Conservation (phyloP, 257 asterid genomes). For the Sherardia arvensis region DNA sequence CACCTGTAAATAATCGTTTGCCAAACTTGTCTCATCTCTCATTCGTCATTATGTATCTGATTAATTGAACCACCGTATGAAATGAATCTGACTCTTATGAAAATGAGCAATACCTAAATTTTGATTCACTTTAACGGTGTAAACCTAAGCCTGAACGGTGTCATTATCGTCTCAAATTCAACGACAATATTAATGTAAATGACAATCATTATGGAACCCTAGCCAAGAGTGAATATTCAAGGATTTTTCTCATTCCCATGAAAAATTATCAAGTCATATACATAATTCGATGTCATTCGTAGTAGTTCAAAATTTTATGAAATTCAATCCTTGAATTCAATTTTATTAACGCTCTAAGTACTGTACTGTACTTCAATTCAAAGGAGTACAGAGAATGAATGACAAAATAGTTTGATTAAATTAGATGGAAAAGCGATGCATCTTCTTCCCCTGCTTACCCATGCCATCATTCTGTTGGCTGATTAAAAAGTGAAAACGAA, state of each 20-base stretch:
- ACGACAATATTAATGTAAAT: background rate
- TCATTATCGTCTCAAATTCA: background rate
- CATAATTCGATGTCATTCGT: too few relatives aligned
- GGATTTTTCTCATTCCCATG: too few relatives aligned
- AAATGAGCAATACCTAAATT: background rate
- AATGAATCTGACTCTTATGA: background rate
- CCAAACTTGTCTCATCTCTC: background rate
- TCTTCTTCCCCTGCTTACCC: background rate
- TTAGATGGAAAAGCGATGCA: slow-evolving; percentile 4
- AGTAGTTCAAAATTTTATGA: too few relatives aligned
- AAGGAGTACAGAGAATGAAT: too few relatives aligned
- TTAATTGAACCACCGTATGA: background rate
- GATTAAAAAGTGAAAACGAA: slow-evolving; percentile 7
- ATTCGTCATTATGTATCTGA: background rate
- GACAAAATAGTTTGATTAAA: too few relatives aligned
- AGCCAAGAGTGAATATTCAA: too few relatives aligned
- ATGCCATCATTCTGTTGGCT: background rate
- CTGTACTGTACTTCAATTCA: too few relatives aligned
- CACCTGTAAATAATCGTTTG: background rate
- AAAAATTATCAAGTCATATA: too few relatives aligned
- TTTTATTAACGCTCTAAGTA: too few relatives aligned
- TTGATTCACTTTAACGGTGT: background rate
- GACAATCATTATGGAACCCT: too few relatives aligned
- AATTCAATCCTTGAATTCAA: too few relatives aligned
- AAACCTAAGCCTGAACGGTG: background rate